Conservation (phyloP, 148 eudicot genomes). For the Persicaria tinctoria region DNA sequence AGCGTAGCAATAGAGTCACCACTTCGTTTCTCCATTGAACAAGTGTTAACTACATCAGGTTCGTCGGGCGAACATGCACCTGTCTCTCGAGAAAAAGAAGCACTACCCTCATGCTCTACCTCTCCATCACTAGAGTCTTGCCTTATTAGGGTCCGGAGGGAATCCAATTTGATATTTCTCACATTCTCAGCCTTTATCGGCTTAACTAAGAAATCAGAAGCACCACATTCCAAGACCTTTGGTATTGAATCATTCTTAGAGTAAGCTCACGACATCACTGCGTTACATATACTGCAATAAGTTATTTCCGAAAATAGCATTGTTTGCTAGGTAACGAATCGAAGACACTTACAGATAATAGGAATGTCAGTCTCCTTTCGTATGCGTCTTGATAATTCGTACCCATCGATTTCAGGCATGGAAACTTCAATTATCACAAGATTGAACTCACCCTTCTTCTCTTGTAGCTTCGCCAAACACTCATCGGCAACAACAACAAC, state of each 20-base stretch:
- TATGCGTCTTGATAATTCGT: background rate
- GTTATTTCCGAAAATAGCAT: background rate
- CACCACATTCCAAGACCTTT: background rate
- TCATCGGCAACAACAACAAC: background rate
- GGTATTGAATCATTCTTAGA: background rate
- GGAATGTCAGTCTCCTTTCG: background rate
- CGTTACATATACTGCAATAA: background rate
- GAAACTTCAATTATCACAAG: background rate
- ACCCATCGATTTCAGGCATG: background rate
- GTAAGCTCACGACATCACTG: background rate
- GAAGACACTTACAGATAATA: background rate
- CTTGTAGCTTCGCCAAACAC: background rate
- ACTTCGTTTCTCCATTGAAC: background rate
- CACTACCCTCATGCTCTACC: background rate
- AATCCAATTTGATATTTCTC: background rate
- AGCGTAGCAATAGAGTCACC: background rate
- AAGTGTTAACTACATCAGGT: too few species aligned
- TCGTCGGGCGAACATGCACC: too few species aligned
- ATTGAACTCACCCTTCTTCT: background rate
- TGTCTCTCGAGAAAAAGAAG: background rate
- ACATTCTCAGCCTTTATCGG: background rate
- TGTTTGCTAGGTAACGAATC: background rate
- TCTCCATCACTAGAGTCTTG: background rate
- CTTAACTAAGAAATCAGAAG: background rate
- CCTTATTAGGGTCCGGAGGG: background rate